Base-by-base conservation (phyloP, 108 stramenopile species). In the Fragilaria radians region DNA sequence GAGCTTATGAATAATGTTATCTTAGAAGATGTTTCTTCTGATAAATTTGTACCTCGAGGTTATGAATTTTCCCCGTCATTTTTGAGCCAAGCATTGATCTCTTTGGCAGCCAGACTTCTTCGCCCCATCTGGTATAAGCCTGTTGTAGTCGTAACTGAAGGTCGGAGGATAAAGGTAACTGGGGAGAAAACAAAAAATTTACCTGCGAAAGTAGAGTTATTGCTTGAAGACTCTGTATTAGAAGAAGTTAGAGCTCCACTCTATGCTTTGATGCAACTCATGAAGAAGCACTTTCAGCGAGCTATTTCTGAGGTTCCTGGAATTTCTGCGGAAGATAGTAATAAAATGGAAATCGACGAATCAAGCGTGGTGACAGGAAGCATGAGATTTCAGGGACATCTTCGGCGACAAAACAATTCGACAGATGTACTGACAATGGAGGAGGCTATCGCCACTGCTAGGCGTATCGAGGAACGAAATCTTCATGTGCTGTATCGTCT, bases 111-210 rank as follows among this genome's bases (percentile, higher is more conserved):
- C 27, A 82, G 95, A 30, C 72, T 89, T 3, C 52, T 95, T 29
- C 84, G 95, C 22, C 95, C 91, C 26, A 57, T 92, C 49, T 95
- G 91, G 94, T 70, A 78, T 63, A 93, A 92, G 68, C 82, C 88
- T 7, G 77, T 75, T 5, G 91, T 88, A 31, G 86, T 91, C 19
- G 88, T 89, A 5, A 91, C 88, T 1, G 91, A 90, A 62, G 91
- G 91, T 14, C 50, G 61, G 19, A 72, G 61, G 14, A 62, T 81
- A 46, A 62, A 63, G 11, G 54, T 48, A 32, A 58, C 59, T 26
- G 30, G 52, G 11, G 33, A 26, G 27, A 22, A 14, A 3, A 65
- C 77, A 32, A 48, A 65, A 25, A 62, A 72, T 22, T 51, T 79
- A 1, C 89, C 93, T 17, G 77, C 89, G 1, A 91, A 86, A 59